These are phyloP conservation scores for Rhizopogon sp. DNA, from an alignment of 768 basidiomycete genomes.

Conservation along the genomic window DNA sequence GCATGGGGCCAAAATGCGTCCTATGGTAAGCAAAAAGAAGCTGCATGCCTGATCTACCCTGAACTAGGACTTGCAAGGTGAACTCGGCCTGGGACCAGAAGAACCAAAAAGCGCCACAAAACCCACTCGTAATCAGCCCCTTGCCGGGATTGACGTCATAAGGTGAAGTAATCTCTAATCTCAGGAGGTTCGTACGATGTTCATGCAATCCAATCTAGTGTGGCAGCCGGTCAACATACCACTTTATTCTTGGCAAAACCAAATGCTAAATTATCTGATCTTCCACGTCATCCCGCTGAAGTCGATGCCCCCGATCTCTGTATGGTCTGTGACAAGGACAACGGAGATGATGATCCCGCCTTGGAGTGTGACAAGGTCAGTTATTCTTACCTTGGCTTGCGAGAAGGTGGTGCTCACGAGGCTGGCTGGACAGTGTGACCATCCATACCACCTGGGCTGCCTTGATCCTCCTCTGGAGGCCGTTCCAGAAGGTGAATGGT, in stretches of 20 bases:
- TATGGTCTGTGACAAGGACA: slow-evolving; percentile 63
- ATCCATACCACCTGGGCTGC: slow-evolving; percentile 81
- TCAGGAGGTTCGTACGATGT: background rate
- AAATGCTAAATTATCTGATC: slow-evolving; percentile 65
- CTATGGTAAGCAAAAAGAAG: slow-evolving; percentile 45
- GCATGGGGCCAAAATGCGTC: slow-evolving; percentile 84
- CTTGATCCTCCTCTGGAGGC: slow-evolving; percentile 70
- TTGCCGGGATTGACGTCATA: slow-evolving; percentile 77
- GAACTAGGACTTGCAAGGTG: slow-evolving; percentile 37
- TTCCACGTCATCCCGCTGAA: slow-evolving; percentile 77
- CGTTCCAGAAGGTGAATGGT: slow-evolving; percentile 90
- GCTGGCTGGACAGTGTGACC: slow-evolving; percentile 62
- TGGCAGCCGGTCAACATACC: slow-evolving; percentile 84
- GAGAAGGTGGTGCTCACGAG: background rate
- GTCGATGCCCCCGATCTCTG: slow-evolving; percentile 65
- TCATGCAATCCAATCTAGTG: slow-evolving; percentile 33
- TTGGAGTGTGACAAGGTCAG: slow-evolving; percentile 89
- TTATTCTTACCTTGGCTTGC: background rate
- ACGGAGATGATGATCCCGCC: slow-evolving; percentile 66
- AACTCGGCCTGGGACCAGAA: slow-evolving; percentile 76
- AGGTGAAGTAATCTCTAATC: slow-evolving; percentile 42
- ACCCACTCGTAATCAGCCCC: slow-evolving; percentile 62
- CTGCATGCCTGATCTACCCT: background rate
- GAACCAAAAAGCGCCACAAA: slow-evolving; percentile 87
- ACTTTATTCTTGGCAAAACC: slow-evolving; percentile 80